These are phyloP conservation scores for Syzygium oleosum DNA, from an alignment of 345 rosid species.

Conservation along the genomic window DNA sequence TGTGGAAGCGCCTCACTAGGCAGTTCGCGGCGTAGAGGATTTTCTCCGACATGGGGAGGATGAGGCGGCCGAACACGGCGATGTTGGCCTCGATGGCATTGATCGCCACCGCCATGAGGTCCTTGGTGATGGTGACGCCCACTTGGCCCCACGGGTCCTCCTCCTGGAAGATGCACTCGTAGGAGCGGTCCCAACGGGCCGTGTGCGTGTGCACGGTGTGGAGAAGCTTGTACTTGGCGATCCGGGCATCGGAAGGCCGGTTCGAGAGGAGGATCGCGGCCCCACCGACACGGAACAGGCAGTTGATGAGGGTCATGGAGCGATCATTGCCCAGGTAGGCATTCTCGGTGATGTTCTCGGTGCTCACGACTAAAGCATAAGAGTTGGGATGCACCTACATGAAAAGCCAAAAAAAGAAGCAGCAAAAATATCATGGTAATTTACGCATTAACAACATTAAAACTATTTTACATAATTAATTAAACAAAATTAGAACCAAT, in stretches of 20 bases:
- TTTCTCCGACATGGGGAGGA: conserved; percentile 11
- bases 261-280: conserved; percentile 21
- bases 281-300: conserved; percentile 20
- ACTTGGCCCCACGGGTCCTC: conserved; percentile 10
- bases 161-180: conserved; percentile 4
- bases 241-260: neutral
- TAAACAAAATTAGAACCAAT: neutral
- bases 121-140: conserved; percentile 14
- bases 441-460: neutral
- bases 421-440: neutral
- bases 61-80: neutral
- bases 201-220: conserved; percentile 15
- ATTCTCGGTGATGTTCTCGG: conserved; percentile 9
- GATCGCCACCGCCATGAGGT: conserved; percentile 9
- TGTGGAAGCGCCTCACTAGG: neutral
- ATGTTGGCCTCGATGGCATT: conserved; percentile 13
- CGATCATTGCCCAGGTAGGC: conserved; percentile 17
- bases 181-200: conserved; percentile 11
- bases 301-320: conserved; percentile 22
- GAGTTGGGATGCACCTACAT: conserved; percentile 4
- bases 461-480: neutral
- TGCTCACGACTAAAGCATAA: conserved; percentile 19
- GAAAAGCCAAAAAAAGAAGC: neutral
- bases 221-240: conserved; percentile 11
- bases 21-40: neutral